A percentile compares a stretch with the other conserved stretches of the same genome.
These are phyloP conservation scores for Microbotryum scabiosae DNA, from an alignment of 1,284 basidiomycete species.

Conservation along the genomic window DNA sequence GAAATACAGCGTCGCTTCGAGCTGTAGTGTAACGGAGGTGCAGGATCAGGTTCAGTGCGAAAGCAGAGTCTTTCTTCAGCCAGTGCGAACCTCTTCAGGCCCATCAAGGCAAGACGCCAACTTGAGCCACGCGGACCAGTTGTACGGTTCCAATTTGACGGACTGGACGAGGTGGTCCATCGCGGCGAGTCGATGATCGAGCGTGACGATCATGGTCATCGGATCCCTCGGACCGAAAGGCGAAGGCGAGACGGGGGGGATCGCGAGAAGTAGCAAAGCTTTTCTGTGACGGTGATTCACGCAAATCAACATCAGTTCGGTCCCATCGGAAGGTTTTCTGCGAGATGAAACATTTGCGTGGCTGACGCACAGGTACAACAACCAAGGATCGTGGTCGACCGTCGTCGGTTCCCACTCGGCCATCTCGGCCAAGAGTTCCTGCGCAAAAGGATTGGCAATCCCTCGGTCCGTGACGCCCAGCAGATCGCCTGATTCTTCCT, in stretches of 20 bases:
- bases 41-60: constrained; percentile 4
- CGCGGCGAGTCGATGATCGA: constrained; percentile 67
- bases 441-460: constrained; percentile 39
- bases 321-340: not conserved
- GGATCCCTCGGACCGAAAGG: not conserved
- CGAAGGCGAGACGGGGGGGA: constrained; percentile 37
- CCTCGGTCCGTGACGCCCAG: constrained; percentile 23
- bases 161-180: constrained; percentile 72
- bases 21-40: constrained; percentile 16
- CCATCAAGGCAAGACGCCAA: constrained; percentile 73
- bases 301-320: not conserved
- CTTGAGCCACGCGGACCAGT: constrained; percentile 89
- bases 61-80: not conserved
- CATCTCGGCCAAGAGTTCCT: constrained; percentile 55
- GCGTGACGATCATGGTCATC: not conserved
- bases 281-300: constrained; percentile 48
- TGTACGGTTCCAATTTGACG: constrained; percentile 77
- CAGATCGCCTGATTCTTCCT: constrained; percentile 32
- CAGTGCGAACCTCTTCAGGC: constrained; percentile 65
- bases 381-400: constrained; percentile 58
- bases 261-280: constrained; percentile 65
- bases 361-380: constrained; percentile 65
- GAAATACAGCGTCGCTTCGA: constrained; percentile 49
- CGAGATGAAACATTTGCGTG: not conserved
- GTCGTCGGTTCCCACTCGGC: constrained; percentile 42